Conservation (phyloP, 1,139 yeast species). For the Candida tunisiensis region DNA sequence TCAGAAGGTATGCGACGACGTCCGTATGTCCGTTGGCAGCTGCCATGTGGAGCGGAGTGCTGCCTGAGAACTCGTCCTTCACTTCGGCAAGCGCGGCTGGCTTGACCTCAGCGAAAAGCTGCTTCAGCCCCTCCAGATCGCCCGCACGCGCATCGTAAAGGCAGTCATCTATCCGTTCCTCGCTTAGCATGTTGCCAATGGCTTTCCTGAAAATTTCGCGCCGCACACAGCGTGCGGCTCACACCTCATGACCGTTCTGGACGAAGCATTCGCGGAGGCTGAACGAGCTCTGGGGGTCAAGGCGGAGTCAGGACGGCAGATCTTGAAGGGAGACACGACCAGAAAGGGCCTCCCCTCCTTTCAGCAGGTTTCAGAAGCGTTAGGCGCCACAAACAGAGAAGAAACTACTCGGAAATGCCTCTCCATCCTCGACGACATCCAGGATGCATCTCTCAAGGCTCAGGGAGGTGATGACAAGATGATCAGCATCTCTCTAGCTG, state of each 20-base stretch:
- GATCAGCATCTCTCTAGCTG: conserved; percentile 66
- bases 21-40: conserved; percentile 86
- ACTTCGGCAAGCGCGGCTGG: conserved; percentile 24
- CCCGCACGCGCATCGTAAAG: conserved; percentile 78
- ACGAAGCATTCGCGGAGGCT: no score
- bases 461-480: conserved; percentile 14
- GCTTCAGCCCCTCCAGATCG: conserved; percentile 57
- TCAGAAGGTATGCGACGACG: conserved; percentile 42
- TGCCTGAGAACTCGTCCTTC: conserved; percentile 44
- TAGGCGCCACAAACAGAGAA: not conserved
- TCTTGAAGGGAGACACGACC: no score
- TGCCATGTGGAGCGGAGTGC: conserved; percentile 87
- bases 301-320: no score
- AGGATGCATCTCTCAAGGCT: not conserved
- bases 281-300: no score
- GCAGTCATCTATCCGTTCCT: conserved; percentile 16
- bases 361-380: no score
- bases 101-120: conserved; percentile 30
- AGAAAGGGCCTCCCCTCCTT: no score
- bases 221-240: no score
- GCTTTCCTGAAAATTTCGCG: no score
- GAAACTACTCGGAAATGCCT: not conserved
- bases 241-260: no score
- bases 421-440: not conserved
- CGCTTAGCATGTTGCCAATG: not conserved